Evolutionary conservation across 2,329 filamentous ascomycete species (phyloP).

Genomic region (Fusarium setosum): DNA sequence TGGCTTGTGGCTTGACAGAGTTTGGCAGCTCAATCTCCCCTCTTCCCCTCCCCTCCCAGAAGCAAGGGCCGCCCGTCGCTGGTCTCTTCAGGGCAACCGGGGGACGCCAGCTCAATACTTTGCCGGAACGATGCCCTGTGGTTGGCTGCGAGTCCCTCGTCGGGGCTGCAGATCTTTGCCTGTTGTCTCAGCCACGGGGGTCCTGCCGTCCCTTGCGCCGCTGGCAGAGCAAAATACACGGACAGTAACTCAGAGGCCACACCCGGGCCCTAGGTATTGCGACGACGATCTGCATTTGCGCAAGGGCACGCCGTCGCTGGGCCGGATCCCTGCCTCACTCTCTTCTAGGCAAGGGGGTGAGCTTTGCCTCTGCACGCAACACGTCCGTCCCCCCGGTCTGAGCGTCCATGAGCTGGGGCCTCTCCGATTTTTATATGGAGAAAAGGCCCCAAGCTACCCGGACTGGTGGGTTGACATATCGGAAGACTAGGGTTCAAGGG

Average conservation of each 20-base stretch:
- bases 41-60: not conserved
- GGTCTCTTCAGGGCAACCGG: conserved; percentile 5
- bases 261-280: not conserved
- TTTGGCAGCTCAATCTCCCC: conserved; percentile 1
- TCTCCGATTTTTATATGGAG: not conserved
- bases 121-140: not conserved
- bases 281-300: conserved; percentile 25
- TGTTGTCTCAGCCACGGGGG: conserved; percentile 9
- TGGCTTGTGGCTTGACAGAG: conserved; percentile 1
- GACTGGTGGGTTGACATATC: conserved; percentile 30
- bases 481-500: conserved; percentile 7
- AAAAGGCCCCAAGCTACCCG: conserved; percentile 5
- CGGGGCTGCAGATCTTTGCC: conserved; percentile 18
- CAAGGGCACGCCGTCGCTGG: no score
- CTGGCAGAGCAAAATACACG: not conserved
- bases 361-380: not conserved
- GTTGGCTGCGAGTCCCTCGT: conserved; percentile 1
- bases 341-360: not conserved
- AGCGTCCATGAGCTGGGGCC: conserved; percentile 3
- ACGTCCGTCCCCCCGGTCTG: conserved; percentile 19
- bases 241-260: conserved; percentile 5
- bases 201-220: conserved; percentile 23
- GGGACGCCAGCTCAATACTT: not conserved
- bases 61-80: conserved; percentile 24
- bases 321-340: no score